phyloP scores from a whole-genome alignment of 2,329 filamentous ascomycete genomes.

The Xylariaceae sp. region DNA sequence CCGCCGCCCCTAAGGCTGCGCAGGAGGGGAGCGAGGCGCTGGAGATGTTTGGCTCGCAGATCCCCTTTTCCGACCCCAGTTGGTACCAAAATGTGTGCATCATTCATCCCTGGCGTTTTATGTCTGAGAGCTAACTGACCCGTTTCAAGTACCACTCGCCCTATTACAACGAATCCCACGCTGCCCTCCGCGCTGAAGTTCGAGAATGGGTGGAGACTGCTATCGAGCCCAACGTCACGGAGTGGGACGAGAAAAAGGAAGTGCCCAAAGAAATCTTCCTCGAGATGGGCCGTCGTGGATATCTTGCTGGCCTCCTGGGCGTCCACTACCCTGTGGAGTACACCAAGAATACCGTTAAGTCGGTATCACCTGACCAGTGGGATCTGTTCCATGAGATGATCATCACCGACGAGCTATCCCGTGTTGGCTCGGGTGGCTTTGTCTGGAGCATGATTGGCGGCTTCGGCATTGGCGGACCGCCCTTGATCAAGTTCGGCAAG shows the following conservation, averaged over 20 bases:
- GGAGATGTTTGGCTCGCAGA: conserved; percentile 78
- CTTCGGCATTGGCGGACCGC: conserved; percentile 92
- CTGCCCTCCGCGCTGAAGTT: conserved; percentile 82
- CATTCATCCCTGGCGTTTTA: background rate
- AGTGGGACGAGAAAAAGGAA: conserved; percentile 95
- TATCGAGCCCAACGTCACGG: conserved; percentile 85
- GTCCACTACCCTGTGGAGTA: conserved; percentile 76
- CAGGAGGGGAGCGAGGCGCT: conserved; percentile 65
- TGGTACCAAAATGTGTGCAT: conserved; percentile 87
- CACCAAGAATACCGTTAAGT: conserved; percentile 66
- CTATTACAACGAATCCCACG: conserved; percentile 94
- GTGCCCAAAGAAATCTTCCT: conserved; percentile 90
- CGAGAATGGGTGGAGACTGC: conserved; percentile 87
- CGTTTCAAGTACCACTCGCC: conserved; percentile 79
- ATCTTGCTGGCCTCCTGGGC: conserved; percentile 87
- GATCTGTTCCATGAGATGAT: conserved; percentile 98
- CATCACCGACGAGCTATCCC: conserved; percentile 89
- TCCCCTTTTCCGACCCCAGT: conserved; percentile 86
- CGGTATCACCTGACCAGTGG: conserved; percentile 84
- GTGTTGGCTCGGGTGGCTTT: conserved; percentile 82
- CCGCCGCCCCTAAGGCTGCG: conserved; percentile 28
- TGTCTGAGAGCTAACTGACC: conserved; percentile 7
- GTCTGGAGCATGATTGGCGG: conserved; percentile 97
- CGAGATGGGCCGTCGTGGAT: conserved; percentile 88
- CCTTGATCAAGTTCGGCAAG: conserved; percentile 86